These are phyloP conservation scores for Neoboletus brunneissimus DNA, from an alignment of 768 basidiomycete species.

Conservation along the genomic window DNA sequence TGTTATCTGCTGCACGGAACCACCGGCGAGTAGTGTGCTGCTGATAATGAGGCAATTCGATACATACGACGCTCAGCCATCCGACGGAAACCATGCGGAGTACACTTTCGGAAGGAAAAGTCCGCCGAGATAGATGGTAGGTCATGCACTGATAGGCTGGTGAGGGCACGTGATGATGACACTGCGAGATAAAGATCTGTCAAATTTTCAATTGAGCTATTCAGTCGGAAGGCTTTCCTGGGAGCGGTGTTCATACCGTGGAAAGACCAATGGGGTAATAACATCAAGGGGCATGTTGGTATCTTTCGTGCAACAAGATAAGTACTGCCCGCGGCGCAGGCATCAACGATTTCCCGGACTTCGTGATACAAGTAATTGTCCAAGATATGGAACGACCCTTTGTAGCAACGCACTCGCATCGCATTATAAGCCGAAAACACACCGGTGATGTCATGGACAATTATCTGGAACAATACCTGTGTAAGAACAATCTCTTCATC, in stretches of 20 bases:
- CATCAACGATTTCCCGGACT: not conserved
- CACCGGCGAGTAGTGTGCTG: not conserved
- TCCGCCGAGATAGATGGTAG: not conserved
- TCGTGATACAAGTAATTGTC: not conserved
- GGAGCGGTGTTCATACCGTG: constrained; percentile 1
- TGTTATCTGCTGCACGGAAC: not conserved
- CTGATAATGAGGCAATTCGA: not conserved
- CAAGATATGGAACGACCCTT: not conserved
- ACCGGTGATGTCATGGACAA: not conserved
- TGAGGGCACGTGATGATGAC: not conserved
- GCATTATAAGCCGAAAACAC: not conserved
- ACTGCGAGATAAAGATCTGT: not conserved
- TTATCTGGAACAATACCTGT: not conserved
- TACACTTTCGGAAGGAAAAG: not conserved
- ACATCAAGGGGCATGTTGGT: constrained; percentile 3
- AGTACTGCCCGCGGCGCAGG: not conserved
- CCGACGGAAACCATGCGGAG: constrained; percentile 7
- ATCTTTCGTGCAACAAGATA: constrained; percentile 1
- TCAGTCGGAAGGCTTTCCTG: not conserved
- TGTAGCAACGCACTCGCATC: not conserved
- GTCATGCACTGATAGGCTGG: not conserved
- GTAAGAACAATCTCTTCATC: not conserved
- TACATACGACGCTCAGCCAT: not conserved
- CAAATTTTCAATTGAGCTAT: not conserved
- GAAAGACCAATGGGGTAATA: constrained; percentile 10